phyloP scores from a whole-genome alignment of 371 early-diverging fungal genomes.

The Syncephalastrum contaminatum region DNA sequence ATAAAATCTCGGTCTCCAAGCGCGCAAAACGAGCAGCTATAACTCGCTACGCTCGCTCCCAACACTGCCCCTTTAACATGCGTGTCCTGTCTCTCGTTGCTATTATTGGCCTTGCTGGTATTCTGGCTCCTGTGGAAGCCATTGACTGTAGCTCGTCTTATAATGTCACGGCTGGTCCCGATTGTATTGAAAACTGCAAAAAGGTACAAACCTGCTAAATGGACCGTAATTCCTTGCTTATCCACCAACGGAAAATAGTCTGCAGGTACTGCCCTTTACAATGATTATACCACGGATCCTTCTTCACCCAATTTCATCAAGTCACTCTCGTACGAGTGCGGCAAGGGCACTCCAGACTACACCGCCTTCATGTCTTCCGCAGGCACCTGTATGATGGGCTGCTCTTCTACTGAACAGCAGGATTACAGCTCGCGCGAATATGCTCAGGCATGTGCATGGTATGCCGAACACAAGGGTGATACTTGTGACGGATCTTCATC shows the following conservation, averaged over 20 bases:
- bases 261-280: constrained; percentile 25
- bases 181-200: constrained; percentile 35
- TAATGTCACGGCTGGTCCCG: constrained; percentile 22
- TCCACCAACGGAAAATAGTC: background rate
- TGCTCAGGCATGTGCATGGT: constrained; percentile 26
- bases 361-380: constrained; percentile 32
- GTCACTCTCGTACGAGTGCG: constrained; percentile 26
- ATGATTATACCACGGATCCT: constrained; percentile 29
- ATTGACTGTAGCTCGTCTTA: constrained; percentile 35
- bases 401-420: constrained; percentile 23
- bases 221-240: background rate
- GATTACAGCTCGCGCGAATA: constrained; percentile 20
- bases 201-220: constrained; percentile 16
- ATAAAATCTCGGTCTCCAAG: too few relatives aligned
- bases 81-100: constrained; percentile 6
- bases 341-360: constrained; percentile 27
- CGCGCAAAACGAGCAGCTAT: too few relatives aligned
- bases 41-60: too few relatives aligned
- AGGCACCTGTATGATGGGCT: constrained; percentile 36
- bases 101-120: constrained; percentile 10
- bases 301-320: constrained; percentile 31
- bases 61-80: background rate
- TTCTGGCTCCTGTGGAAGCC: constrained; percentile 17
- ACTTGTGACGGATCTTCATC: constrained; percentile 12
- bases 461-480: constrained; percentile 22